Evolutionary conservation across 768 basidiomycete genomes (phyloP).

Genomic region (Collybiopsis confluens): DNA sequence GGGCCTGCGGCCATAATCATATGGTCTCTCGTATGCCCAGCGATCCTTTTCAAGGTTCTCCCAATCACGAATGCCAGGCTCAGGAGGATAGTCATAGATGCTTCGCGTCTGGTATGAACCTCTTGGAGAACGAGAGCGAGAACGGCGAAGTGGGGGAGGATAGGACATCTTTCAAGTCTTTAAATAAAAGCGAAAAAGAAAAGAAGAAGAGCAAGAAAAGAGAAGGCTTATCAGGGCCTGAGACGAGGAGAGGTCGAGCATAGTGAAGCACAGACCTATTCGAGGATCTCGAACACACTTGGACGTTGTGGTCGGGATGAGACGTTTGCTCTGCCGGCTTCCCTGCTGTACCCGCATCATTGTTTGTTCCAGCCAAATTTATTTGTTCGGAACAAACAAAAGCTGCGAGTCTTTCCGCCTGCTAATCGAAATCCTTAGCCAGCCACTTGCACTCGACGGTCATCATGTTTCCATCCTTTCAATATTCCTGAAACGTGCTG

Average conservation of each 20-base stretch:
- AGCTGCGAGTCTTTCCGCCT: too few relatives aligned
- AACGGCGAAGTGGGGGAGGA: constrained; percentile 70
- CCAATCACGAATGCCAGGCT: constrained; percentile 61
- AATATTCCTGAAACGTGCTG: too few relatives aligned
- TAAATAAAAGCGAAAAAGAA: constrained; percentile 27
- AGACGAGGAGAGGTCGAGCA: constrained; percentile 75
- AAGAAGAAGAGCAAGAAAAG: constrained; percentile 50
- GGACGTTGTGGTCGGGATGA: constrained; percentile 43
- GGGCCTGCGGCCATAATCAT: constrained; percentile 66
- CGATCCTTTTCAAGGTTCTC: constrained; percentile 73
- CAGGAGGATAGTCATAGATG: constrained; percentile 54
- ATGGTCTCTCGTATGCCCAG: constrained; percentile 64
- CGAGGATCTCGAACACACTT: constrained; percentile 51
- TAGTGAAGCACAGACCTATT: constrained; percentile 94
- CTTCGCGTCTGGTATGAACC: constrained; percentile 50
- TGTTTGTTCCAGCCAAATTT: constrained; percentile 8
- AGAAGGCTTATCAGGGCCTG: constrained; percentile 67
- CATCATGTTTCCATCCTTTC: too few relatives aligned
- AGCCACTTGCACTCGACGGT: too few relatives aligned
- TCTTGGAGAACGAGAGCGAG: constrained; percentile 81
- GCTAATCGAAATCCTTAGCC: too few relatives aligned
- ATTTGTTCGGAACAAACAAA: too few relatives aligned
- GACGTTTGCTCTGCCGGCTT: too few relatives aligned
- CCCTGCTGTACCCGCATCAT: not conserved
- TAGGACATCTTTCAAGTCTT: constrained; percentile 72